These are phyloP conservation scores for Colletotrichum sp. DNA, from an alignment of 2,329 filamentous ascomycete species.

Conservation along the genomic window DNA sequence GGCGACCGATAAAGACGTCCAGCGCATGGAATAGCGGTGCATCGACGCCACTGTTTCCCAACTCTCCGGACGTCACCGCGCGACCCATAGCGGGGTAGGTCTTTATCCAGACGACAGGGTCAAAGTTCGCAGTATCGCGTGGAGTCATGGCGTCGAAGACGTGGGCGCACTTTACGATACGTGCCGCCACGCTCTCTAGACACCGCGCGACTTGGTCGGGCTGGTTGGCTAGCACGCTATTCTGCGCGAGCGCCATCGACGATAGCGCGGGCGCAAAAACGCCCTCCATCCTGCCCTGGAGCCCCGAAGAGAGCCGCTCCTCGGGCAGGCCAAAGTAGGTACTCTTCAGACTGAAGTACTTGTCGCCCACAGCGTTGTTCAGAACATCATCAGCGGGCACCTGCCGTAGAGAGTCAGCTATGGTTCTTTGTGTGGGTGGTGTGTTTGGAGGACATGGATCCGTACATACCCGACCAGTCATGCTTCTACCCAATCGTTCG, in stretches of 20 bases:
- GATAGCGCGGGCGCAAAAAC: conserved; percentile 10
- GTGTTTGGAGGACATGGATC: not conserved
- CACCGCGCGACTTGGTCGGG: conserved; percentile 3
- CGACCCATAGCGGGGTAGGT: conserved; percentile 14
- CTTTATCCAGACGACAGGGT: conserved; percentile 19
- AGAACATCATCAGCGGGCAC: conserved; percentile 16
- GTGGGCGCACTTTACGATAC: not conserved
- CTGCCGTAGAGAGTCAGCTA: not conserved
- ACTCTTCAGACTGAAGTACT: not conserved
- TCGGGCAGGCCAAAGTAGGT: conserved; percentile 11
- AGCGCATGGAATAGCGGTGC: conserved; percentile 14
- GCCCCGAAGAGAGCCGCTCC: conserved; percentile 9
- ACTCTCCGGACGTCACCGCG: conserved; percentile 1
- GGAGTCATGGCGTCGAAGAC: conserved; percentile 12
- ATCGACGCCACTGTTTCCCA: conserved; percentile 15
- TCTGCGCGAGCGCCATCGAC: conserved; percentile 7
- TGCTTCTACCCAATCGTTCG: not conserved
- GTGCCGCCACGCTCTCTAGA: conserved; percentile 4
- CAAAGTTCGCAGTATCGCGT: conserved; percentile 5
- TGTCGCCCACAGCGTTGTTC: conserved; percentile 11
- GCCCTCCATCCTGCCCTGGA: conserved; percentile 10
- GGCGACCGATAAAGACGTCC: conserved; percentile 4
- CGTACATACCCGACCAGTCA: conserved; percentile 9
- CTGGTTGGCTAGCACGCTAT: conserved; percentile 1
- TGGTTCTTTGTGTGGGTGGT: not conserved